A percentile compares a stretch with the other conserved stretches of the same genome.
Evolutionary conservation across 306 rosid species (phyloP).

Genomic region (Cucurbita moschata): DNA sequence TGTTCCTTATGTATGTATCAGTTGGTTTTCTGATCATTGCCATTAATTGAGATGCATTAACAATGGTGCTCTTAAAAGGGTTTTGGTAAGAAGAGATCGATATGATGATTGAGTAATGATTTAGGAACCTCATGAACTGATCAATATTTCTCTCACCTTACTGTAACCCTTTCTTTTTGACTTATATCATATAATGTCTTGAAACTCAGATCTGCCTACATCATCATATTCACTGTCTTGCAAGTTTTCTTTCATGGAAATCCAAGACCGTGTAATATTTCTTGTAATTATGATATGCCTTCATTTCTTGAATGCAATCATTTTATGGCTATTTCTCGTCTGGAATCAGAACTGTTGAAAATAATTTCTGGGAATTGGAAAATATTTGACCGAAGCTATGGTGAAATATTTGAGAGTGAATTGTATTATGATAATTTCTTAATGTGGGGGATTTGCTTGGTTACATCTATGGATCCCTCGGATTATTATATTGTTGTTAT

Average conservation of each 20-base stretch:
- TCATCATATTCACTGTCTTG: not conserved
- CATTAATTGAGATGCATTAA: constrained; percentile 46
- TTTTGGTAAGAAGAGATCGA: constrained; percentile 9
- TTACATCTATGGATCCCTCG: too few species aligned
- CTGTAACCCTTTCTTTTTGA: not conserved
- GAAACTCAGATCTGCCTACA: not conserved
- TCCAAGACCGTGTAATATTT: not conserved
- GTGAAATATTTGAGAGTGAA: not conserved
- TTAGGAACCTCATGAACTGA: constrained; percentile 39
- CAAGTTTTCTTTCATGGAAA: not conserved
- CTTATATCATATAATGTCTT: not conserved
- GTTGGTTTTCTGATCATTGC: constrained; percentile 97
- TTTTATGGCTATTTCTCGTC: not conserved
- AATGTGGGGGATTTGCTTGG: too few species aligned
- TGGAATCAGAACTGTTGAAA: not conserved
- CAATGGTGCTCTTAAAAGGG: constrained; percentile 9
- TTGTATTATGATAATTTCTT: too few species aligned
- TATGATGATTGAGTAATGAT: constrained; percentile 14
- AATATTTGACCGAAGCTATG: too few species aligned
- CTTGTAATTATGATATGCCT: not conserved
- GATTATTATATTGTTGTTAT: too few species aligned
- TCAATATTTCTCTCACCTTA: constrained; percentile 9
- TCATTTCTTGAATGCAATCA: not conserved
- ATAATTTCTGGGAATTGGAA: too few species aligned
- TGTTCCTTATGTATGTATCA: constrained; percentile 95